Base-by-base conservation (phyloP, 495 filamentous ascomycete species). In the Lepraria neglecta region DNA sequence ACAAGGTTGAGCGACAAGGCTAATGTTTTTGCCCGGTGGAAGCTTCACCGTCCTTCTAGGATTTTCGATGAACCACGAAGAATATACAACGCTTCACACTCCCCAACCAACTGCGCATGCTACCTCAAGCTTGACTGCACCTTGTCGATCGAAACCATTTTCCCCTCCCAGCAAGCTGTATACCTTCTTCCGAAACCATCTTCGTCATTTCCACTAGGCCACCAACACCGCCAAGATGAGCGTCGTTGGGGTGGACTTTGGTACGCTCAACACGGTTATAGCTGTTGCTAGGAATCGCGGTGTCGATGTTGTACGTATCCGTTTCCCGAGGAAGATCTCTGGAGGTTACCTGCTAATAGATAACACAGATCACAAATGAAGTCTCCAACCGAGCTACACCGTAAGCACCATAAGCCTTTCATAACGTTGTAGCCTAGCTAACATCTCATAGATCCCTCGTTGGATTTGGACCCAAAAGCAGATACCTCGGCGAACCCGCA, bases 321-420 rank as follows among this genome's bases (percentile, higher is more conserved):
- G 10, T 12, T 4, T 19, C 7, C 7, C 27, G 15, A 33, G 6
- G 35, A 15, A 17, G 14, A 19, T 17, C 51, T 57, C 59, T 61
- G 48, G 19, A 24, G 55, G 11, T 31, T 56, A 51, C 58, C n/a
- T 48, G 60, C 70, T 95, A 90, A 54, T 11, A 6, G 24, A 38
- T 24, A 35, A 6, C 51, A 54, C n/a, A 54, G 51, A 97, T 98
- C 72, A 88, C 92, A 76, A 98, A 98, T 79, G 94, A 99, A 76
- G 94, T 97, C 68, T 99, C 94, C 61, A 97, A 99, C 80, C 87
- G 94, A 76, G 87, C 90, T 57, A 99, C 94, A 65, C 94, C 94
- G 90, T 96, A 87, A 83, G 90, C 84, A 60, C 45, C 45, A 28
- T 24, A 47, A 28, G 59, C 15, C 38, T 52, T 33, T 56, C 17